A percentile compares a stretch with the other conserved stretches of the same genome.
These are phyloP conservation scores for Yamadazyma akitaensis DNA, from an alignment of 805 yeast genomes.

Conservation along the genomic window DNA sequence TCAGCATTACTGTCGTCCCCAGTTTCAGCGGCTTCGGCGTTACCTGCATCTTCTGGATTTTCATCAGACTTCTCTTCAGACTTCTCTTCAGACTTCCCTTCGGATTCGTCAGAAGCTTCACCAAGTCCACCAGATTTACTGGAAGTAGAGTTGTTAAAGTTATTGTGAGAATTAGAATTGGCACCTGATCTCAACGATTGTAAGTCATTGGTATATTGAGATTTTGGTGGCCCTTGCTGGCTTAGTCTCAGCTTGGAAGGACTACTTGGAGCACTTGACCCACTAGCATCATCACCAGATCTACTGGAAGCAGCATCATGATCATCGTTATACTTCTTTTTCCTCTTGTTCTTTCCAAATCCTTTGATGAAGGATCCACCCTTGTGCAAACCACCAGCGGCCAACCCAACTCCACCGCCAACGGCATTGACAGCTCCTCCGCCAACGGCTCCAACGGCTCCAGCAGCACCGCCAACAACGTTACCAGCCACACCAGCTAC, in stretches of 20 bases:
- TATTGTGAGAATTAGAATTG: background rate
- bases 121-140: background rate
- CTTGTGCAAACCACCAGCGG: constrained; percentile 46
- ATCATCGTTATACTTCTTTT: constrained; percentile 17
- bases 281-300: constrained; percentile 4
- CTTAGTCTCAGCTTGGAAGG: constrained; percentile 6
- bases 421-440: constrained; percentile 47
- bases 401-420: constrained; percentile 42
- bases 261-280: constrained; percentile 5
- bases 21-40: background rate
- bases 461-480: constrained; percentile 37
- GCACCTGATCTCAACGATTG: constrained; percentile 36
- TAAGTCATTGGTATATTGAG: constrained; percentile 27
- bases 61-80: background rate
- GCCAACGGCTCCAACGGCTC: constrained; percentile 40
- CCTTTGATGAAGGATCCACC: constrained; percentile 44
- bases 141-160: background rate
- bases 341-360: constrained; percentile 22
- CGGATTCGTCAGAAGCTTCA: background rate
- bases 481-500: constrained; percentile 40
- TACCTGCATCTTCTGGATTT: background rate
- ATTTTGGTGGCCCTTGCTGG: constrained; percentile 6
- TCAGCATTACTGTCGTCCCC: background rate
- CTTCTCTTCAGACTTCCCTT: background rate
- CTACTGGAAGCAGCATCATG: background rate